Percentiles rank a stretch among this genome's conserved stretches.
Evolutionary conservation across 192 early-diverging fungal species (phyloP).

Genomic region (Backusella parvicylindrica): DNA sequence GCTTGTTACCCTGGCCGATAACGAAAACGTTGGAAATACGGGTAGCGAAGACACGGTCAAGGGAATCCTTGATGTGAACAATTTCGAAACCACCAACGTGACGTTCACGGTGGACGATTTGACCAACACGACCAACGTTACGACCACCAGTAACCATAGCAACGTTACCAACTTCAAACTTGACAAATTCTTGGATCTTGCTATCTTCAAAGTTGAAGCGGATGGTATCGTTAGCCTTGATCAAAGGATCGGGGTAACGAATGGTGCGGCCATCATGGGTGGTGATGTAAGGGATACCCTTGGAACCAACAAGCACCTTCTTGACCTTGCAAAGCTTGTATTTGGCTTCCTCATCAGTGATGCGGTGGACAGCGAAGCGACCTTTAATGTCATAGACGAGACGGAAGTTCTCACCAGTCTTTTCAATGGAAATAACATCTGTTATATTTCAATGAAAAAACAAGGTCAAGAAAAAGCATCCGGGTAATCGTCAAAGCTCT

Average conservation of each 20-base stretch:
- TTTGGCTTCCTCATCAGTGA: slow-evolving; percentile 96
- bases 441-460: slow-evolving; percentile 11
- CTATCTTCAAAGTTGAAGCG: slow-evolving; percentile 92
- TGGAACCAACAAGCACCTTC: slow-evolving; percentile 90
- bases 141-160: slow-evolving; percentile 97
- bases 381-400: slow-evolving; percentile 99
- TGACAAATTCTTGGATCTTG: slow-evolving; percentile 93
- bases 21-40: slow-evolving; percentile 94
- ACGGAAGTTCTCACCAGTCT: slow-evolving; percentile 99
- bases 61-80: slow-evolving; percentile 97
- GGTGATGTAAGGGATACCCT: slow-evolving; percentile 93
- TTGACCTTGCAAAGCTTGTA: slow-evolving; percentile 99
- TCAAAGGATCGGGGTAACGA: slow-evolving; percentile 98
- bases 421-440: slow-evolving; percentile 92
- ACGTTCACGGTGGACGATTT: slow-evolving; percentile 94
- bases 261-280: slow-evolving; percentile 99
- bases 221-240: slow-evolving; percentile 99
- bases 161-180: slow-evolving; percentile 98
- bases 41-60: slow-evolving; percentile 95
- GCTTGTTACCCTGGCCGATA: slow-evolving; percentile 84
- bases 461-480: slow-evolving; percentile 21
- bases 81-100: slow-evolving; percentile 99
- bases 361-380: slow-evolving; percentile 99
- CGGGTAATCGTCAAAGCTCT: slow-evolving; percentile 31
- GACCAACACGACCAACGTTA: slow-evolving; percentile 98